A percentile compares a stretch with the other conserved stretches of the same genome.
Evolutionary conservation across 2,329 filamentous ascomycete genomes (phyloP).

Genomic region (Rhinocladiella similis): DNA sequence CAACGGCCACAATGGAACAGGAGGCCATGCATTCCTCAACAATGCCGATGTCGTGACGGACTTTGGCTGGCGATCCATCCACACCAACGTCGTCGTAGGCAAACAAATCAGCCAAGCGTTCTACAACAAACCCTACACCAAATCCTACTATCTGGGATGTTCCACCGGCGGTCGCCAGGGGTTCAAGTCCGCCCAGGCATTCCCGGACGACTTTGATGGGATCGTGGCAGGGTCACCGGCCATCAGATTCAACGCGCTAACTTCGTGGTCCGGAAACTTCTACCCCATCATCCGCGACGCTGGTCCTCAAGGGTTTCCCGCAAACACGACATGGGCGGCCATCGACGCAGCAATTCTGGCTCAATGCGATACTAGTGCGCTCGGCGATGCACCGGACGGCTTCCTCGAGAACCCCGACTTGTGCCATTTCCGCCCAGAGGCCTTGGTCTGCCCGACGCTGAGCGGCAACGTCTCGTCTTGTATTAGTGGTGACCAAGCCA

Average conservation of each 20-base stretch:
- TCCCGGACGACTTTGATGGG: constrained; percentile 50
- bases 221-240: constrained; percentile 48
- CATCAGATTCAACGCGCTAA: constrained; percentile 45
- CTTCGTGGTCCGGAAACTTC: constrained; percentile 46
- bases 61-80: constrained; percentile 49
- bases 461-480: constrained; percentile 25
- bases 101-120: constrained; percentile 39
- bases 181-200: constrained; percentile 46
- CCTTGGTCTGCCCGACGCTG: constrained; percentile 25
- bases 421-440: constrained; percentile 43
- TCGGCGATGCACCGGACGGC: constrained; percentile 51
- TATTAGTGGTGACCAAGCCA: constrained; percentile 34
- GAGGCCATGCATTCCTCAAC: constrained; percentile 48
- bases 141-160: constrained; percentile 52
- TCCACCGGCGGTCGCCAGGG: constrained; percentile 53
- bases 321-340: constrained; percentile 39
- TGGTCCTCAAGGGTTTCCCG: constrained; percentile 34
- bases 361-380: constrained; percentile 46
- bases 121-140: constrained; percentile 43
- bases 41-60: constrained; percentile 47
- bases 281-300: constrained; percentile 42
- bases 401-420: constrained; percentile 48
- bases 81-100: constrained; percentile 42
- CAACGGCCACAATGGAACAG: constrained; percentile 52
- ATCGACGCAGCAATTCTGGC: constrained; percentile 47